Percentiles rank a stretch among this genome's conserved stretches.
phyloP scores from a whole-genome alignment of 805 yeast genomes.

The Hanseniaspora vineae region DNA sequence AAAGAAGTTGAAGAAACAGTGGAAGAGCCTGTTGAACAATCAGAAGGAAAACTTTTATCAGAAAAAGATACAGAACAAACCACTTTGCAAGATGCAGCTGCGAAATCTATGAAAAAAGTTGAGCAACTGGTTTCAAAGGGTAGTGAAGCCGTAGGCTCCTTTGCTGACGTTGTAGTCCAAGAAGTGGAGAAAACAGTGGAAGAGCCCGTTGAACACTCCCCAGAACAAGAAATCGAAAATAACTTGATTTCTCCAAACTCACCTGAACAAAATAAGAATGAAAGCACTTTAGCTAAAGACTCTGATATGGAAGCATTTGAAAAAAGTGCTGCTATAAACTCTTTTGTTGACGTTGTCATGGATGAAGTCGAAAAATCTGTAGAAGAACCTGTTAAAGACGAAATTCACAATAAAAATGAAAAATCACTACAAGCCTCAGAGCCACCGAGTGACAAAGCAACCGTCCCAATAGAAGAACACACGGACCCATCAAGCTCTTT shows the following conservation, averaged over 20 bases:
- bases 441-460: too few relatives aligned
- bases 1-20: not conserved
- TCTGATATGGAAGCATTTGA: too few relatives aligned
- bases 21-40: not conserved
- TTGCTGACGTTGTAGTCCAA: not conserved
- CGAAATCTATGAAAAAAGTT: not conserved
- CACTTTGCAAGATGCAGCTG: not conserved
- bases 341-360: not conserved
- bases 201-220: not conserved
- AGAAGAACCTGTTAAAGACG: slow-evolving; percentile 4
- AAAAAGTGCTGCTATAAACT: not conserved
- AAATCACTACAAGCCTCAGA: too few relatives aligned
- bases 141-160: not conserved
- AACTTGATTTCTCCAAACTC: too few relatives aligned
- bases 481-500: too few relatives aligned
- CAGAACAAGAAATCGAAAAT: too few relatives aligned
- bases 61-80: too few relatives aligned
- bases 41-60: too few relatives aligned
- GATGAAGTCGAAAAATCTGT: slow-evolving; percentile 9
- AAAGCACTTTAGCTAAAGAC: too few relatives aligned
- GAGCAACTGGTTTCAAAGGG: too few relatives aligned
- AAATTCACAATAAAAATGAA: not conserved
- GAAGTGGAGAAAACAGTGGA: not conserved
- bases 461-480: too few relatives aligned
- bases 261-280: too few relatives aligned